A percentile compares a stretch with the other conserved stretches of the same genome.
Conservation (phyloP, 129 eudicot species). For the Lactuca sativa region DNA sequence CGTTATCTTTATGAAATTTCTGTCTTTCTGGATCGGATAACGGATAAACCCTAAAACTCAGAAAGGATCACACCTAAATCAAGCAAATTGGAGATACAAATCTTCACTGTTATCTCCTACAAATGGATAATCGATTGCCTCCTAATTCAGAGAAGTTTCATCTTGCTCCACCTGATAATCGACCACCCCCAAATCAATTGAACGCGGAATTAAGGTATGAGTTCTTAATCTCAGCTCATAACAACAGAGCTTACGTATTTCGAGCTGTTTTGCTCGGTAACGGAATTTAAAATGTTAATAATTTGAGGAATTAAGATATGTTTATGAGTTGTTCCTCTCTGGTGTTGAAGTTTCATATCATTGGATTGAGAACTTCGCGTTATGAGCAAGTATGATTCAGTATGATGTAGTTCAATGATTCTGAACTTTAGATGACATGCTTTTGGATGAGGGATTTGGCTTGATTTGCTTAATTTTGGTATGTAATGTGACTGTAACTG, state of each 20-base stretch:
- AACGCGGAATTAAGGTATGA: slow-evolving; percentile 32
- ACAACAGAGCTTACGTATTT: not conserved
- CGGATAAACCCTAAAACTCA: slow-evolving; percentile 36
- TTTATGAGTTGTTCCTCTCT: not conserved
- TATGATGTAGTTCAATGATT: slow-evolving; percentile 11
- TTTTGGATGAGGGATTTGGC: slow-evolving; percentile 12
- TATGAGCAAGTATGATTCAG: slow-evolving; percentile 3
- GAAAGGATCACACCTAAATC: not conserved
- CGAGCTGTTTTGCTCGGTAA: not conserved
- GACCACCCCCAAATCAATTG: slow-evolving; percentile 25
- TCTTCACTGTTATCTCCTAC: slow-evolving; percentile 7
- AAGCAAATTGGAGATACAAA: not conserved
- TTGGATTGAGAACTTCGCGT: not conserved
- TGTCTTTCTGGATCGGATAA: slow-evolving; percentile 26
- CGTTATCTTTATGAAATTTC: slow-evolving; percentile 22
- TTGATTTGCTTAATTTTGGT: slow-evolving; percentile 4
- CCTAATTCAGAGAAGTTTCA: slow-evolving; percentile 27
- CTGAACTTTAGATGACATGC: not conserved
- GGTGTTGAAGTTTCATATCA: not conserved
- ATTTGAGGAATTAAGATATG: slow-evolving; percentile 5
- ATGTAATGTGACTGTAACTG: slow-evolving; percentile 16
- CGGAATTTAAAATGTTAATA: not conserved
- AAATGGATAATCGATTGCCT: slow-evolving; percentile 30
- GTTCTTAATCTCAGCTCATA: slow-evolving; percentile 9
- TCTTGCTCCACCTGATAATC: slow-evolving; percentile 14